These are phyloP conservation scores for Magnusiomyces magnusii DNA, from an alignment of 1,139 yeast species.

Conservation along the genomic window DNA sequence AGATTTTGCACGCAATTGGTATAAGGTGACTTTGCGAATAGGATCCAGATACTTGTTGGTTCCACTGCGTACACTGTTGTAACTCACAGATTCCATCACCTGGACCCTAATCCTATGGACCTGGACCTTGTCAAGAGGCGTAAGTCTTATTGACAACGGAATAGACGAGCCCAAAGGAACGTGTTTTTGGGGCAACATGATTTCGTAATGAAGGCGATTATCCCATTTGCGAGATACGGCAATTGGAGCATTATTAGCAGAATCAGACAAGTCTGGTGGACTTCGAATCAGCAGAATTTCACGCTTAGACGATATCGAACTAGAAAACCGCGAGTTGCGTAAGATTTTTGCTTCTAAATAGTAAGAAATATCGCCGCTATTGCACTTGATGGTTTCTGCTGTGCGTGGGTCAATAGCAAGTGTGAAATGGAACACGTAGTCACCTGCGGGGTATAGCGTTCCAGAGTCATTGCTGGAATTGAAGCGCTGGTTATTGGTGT, in stretches of 20 bases:
- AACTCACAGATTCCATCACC: conserved; percentile 63
- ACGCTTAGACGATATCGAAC: conserved; percentile 29
- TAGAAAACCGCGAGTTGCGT: conserved; percentile 30
- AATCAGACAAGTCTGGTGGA: conserved; percentile 64
- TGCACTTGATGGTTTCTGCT: conserved; percentile 62
- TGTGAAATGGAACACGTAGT: conserved; percentile 72
- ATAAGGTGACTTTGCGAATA: conserved; percentile 26
- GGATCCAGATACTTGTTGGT: conserved; percentile 27
- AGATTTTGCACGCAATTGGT: conserved; percentile 21
- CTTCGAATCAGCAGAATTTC: conserved; percentile 50
- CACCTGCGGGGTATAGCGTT: conserved; percentile 49
- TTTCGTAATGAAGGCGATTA: conserved; percentile 67
- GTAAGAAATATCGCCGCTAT: conserved; percentile 35
- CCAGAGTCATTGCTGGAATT: background rate
- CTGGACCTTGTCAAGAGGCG: conserved; percentile 60
- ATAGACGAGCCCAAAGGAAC: conserved; percentile 62
- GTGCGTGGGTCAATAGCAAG: conserved; percentile 59
- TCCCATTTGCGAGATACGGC: conserved; percentile 83
- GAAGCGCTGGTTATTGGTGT: background rate
- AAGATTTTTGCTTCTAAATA: conserved; percentile 30
- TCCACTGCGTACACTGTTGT: conserved; percentile 38
- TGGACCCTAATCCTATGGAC: conserved; percentile 68
- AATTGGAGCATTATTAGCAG: conserved; percentile 70
- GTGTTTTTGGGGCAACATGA: conserved; percentile 69
- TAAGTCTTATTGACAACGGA: conserved; percentile 56